A percentile compares a stretch with the other conserved stretches of the same genome.
Conservation (phyloP, 345 rosid genomes). For the Ceriops decandra region DNA sequence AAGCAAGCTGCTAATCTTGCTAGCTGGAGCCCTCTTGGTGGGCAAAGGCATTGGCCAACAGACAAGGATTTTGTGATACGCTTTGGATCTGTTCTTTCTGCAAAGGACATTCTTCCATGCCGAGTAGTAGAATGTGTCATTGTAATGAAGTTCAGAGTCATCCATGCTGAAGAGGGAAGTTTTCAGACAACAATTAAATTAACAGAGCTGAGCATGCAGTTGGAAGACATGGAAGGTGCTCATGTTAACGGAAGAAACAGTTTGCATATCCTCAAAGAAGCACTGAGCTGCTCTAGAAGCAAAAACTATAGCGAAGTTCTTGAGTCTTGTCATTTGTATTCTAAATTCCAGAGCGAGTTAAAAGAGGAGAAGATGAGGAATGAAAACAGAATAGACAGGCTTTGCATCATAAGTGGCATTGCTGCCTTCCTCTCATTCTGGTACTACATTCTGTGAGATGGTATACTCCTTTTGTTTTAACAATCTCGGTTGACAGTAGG, state of each 20-base stretch:
- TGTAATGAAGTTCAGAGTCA: conserved; percentile 59
- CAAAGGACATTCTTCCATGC: conserved; percentile 58
- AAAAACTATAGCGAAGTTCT: conserved; percentile 66
- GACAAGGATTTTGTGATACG: conserved; percentile 71
- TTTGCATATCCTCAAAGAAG: conserved; percentile 59
- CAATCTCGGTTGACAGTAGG: conserved; percentile 10
- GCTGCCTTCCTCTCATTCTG: conserved; percentile 61
- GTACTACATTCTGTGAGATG: conserved; percentile 49
- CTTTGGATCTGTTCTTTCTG: conserved; percentile 75
- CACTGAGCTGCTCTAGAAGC: conserved; percentile 61
- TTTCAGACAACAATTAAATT: conserved; percentile 46
- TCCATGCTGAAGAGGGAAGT: conserved; percentile 43
- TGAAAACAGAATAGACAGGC: conserved; percentile 60
- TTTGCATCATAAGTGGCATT: conserved; percentile 57
- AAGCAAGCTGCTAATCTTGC: conserved; percentile 70
- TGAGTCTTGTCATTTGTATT: conserved; percentile 62
- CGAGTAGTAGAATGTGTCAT: conserved; percentile 72
- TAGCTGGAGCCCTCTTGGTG: conserved; percentile 78
- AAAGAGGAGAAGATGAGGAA: conserved; percentile 72
- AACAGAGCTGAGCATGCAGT: conserved; percentile 72
- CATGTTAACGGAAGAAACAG: conserved; percentile 73
- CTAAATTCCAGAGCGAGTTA: conserved; percentile 59
- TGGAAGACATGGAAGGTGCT: conserved; percentile 81
- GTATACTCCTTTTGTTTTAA: neutral
- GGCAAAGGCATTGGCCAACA: conserved; percentile 83